These are phyloP conservation scores for Hibiscus mutabilis DNA, from an alignment of 345 rosid genomes.

Conservation along the genomic window DNA sequence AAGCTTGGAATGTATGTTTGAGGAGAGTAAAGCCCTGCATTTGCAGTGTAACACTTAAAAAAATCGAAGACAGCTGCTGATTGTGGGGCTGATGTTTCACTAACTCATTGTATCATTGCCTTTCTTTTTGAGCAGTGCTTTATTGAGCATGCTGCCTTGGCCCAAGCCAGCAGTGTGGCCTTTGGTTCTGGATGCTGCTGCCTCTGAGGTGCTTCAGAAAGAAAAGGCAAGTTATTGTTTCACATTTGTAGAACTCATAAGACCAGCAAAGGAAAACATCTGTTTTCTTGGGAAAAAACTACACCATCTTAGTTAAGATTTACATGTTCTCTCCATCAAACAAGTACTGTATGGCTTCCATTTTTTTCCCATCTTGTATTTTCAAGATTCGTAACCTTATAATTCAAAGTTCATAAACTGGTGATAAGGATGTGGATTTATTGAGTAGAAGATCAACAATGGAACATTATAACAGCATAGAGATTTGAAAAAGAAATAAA, in stretches of 20 bases:
- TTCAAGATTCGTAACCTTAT: not conserved
- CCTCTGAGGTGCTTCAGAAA: constrained; percentile 78
- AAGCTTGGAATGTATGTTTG: not conserved
- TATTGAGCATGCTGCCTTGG: constrained; percentile 98
- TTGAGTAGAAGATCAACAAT: not conserved
- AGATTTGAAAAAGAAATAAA: not conserved
- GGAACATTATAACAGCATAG: not conserved
- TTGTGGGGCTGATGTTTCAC: not conserved
- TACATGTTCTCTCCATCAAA: not conserved
- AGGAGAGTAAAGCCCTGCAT: not conserved
- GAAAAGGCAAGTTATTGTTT: constrained; percentile 66
- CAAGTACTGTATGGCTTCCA: not conserved
- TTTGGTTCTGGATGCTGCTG: constrained; percentile 71
- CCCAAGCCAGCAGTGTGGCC: constrained; percentile 98
- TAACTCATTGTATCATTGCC: constrained; percentile 2
- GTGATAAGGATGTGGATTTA: not conserved
- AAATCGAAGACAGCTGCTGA: too few relatives aligned
- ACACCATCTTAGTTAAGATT: not conserved
- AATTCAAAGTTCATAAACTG: not conserved
- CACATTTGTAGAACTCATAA: constrained; percentile 1
- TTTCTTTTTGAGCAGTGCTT: constrained; percentile 63
- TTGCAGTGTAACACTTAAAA: too few relatives aligned
- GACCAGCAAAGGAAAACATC: not conserved
- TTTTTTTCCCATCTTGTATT: not conserved
- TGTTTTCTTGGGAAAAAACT: not conserved